Evolutionary conservation across 164 flowering plant genomes (phyloP), one percentile per base, ranked within the genome.

Genomic region (Tetrastigma voinierianum): DNA sequence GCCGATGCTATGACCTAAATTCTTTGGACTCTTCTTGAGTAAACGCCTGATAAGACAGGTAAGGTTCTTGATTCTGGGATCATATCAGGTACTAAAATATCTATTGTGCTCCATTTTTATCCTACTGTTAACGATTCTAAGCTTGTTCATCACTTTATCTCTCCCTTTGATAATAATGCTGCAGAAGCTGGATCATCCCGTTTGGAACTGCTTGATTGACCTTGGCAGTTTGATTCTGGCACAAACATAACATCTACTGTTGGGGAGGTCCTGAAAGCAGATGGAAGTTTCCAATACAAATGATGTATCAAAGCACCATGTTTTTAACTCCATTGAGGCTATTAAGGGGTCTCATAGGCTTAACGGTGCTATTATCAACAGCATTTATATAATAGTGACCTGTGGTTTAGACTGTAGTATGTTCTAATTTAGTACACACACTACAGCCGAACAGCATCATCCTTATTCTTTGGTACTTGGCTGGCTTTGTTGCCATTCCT

Each of bases 401-500:
- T 83, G 68, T 59, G 89, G 81, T 86, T 20, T 13, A 77, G 18
- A 62, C 77, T 18, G 78, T 83, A 47, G 77, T 84, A 13, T n/a
- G n/a, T n/a, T n/a, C n/a, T n/a, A n/a, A n/a, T 82, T 90, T 68
- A 88, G 99, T n/a, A n/a, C 84, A 56, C 84, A 52, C 91, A 79
- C 62, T 81, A 80, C 68, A 90, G 96, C 72, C 85, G 96, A 74
- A 89, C 67, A 74, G 72, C 59, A 10, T 73, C 83, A 12, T 83
- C 95, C 10, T 79, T 86, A 59, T 43, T 92, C 65, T 89, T 92
- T 70, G 91, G 95, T 52, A 18, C 70, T 43, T 95, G 99, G 99
- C 76, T 95, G 51, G 81, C 96, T 48, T 69, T 89, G 72, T 95
- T 96, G 99, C 99, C 99, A 11, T 87, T 89, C 62, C 80, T 95